These are phyloP conservation scores for Cladosporium colombiae DNA, from an alignment of 2,329 filamentous ascomycete genomes.

Conservation along the genomic window DNA sequence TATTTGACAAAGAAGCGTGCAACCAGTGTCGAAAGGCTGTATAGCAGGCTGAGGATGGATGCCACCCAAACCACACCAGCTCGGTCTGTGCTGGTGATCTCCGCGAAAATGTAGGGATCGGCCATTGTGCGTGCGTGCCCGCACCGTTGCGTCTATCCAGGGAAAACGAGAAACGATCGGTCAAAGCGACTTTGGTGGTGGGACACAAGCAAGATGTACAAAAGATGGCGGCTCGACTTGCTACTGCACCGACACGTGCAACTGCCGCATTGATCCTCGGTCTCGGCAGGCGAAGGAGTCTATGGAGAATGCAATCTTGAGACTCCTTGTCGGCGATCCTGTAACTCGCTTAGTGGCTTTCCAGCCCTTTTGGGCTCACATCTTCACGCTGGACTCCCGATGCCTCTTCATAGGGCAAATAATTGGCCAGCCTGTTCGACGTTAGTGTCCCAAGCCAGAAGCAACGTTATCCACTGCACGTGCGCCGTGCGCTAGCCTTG, in stretches of 20 bases:
- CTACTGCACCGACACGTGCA: background rate
- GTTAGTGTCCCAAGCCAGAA: background rate
- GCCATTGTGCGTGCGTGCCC: conserved; percentile 14
- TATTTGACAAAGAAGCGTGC: conserved; percentile 32
- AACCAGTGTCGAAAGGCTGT: conserved; percentile 30
- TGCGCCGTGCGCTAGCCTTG: background rate
- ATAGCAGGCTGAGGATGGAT: conserved; percentile 32
- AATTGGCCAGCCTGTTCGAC: background rate
- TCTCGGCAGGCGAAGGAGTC: background rate
- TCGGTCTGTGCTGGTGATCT: conserved; percentile 28
- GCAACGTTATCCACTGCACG: conserved; percentile 4
- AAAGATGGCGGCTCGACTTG: conserved; percentile 1
- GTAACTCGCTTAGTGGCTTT: conserved; percentile 2
- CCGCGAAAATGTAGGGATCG: conserved; percentile 25
- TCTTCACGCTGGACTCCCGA: background rate
- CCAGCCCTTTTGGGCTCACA: background rate
- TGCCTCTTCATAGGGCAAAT: background rate
- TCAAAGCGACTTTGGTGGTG: conserved; percentile 5
- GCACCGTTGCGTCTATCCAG: background rate
- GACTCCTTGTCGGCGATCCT: conserved; percentile 8
- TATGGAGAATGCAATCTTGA: background rate
- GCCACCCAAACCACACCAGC: conserved; percentile 34
- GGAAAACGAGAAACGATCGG: conserved; percentile 4
- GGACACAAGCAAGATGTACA: background rate
- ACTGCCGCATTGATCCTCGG: conserved; percentile 3